Conservation (phyloP, 2,329 filamentous ascomycete genomes). For the Trichophyton mentagrophytes region DNA sequence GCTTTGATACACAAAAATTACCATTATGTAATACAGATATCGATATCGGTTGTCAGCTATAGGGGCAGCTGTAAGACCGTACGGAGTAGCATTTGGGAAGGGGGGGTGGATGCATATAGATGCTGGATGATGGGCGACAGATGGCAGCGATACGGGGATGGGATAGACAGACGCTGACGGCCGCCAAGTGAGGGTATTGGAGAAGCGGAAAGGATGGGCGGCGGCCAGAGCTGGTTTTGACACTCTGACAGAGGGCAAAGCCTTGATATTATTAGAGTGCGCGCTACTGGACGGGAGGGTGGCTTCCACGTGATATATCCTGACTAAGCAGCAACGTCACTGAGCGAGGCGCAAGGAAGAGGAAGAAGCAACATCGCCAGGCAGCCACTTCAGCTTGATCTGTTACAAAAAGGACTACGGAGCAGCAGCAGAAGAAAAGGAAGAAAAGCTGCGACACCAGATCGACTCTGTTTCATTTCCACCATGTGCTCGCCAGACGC, state of each 20-base stretch:
- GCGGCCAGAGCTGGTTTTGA: no score
- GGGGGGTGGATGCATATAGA: not conserved
- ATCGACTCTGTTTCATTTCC: not conserved
- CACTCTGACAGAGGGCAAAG: no score
- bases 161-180: no score
- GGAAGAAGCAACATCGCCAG: not conserved
- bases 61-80: no score
- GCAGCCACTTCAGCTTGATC: not conserved
- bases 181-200: not conserved
- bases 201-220: not conserved
- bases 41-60: not conserved
- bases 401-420: not conserved
- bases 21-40: not conserved
- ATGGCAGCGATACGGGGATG: no score
- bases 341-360: not conserved
- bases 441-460: no score
- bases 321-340: conserved; percentile 1
- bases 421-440: not conserved
- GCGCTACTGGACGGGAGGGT: no score
- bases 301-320: not conserved
- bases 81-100: not conserved
- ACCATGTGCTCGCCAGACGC: conserved; percentile 48
- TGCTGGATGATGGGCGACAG: no score
- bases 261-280: no score
- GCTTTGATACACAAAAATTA: not conserved